Conservation (phyloP, 345 rosid genomes). For the Citrus sinensis region DVS_A1.0 CM039167.1:8484501-8485000, state of each 20-base stretch:
- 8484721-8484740: slow-evolving; percentile 64
- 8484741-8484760: slow-evolving; percentile 70
- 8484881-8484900: not conserved
- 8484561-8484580: not conserved
- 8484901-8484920: not conserved
- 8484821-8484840: slow-evolving; percentile 61
- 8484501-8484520: slow-evolving; percentile 82
- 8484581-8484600: not conserved
- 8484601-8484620: not conserved
- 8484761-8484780: slow-evolving; percentile 85
- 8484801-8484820: slow-evolving; percentile 84
- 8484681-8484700: slow-evolving; percentile 88
- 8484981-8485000: too few relatives aligned
- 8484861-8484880: not conserved
- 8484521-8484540: slow-evolving; percentile 54
- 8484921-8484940: not conserved
- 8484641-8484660: not conserved
- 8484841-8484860: slow-evolving; percentile 66
- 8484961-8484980: not conserved
- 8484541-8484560: slow-evolving; percentile 49
- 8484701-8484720: slow-evolving; percentile 85
- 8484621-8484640: not conserved
- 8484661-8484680: slow-evolving; percentile 67
- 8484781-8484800: slow-evolving; percentile 94
- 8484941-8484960: not conserved